A percentile compares a stretch with the other conserved stretches of the same genome.
Conservation (phyloP, 305 asterid genomes). For the Fraxinus latifolia region DNA sequence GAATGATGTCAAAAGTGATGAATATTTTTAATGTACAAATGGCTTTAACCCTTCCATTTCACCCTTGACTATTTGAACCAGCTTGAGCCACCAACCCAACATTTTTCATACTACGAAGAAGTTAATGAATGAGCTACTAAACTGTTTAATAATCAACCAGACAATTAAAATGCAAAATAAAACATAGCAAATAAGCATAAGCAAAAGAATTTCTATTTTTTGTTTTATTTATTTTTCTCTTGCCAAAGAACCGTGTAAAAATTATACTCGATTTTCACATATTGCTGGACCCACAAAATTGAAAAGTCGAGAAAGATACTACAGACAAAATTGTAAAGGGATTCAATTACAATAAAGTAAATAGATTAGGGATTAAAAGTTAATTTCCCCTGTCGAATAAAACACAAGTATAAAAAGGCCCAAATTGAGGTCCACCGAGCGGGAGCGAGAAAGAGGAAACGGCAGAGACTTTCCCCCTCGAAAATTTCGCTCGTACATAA, state of each 20-base stretch:
- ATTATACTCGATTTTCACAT: neutral
- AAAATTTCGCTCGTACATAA: neutral
- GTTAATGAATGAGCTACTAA: conserved; percentile 12
- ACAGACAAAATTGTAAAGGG: neutral
- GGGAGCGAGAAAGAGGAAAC: neutral
- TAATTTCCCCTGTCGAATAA: neutral
- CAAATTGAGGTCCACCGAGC: conserved; percentile 5
- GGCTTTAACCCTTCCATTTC: neutral
- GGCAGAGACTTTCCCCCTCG: neutral
- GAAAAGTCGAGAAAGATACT: neutral
- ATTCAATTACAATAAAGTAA: neutral
- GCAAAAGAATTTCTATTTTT: neutral
- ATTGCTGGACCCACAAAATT: neutral
- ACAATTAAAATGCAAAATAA: neutral
- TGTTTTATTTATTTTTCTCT: neutral
- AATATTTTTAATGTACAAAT: too few species aligned
- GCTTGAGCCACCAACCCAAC: neutral
- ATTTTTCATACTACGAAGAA: neutral
- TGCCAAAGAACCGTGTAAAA: neutral
- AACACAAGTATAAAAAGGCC: neutral
- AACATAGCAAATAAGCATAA: conserved; percentile 1
- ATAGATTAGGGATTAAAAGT: neutral
- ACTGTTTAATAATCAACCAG: conserved; percentile 15
- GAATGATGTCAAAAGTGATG: neutral
- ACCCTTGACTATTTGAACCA: neutral